phyloP scores from a whole-genome alignment of 768 basidiomycete species.

The Boletus coccyginus region DNA sequence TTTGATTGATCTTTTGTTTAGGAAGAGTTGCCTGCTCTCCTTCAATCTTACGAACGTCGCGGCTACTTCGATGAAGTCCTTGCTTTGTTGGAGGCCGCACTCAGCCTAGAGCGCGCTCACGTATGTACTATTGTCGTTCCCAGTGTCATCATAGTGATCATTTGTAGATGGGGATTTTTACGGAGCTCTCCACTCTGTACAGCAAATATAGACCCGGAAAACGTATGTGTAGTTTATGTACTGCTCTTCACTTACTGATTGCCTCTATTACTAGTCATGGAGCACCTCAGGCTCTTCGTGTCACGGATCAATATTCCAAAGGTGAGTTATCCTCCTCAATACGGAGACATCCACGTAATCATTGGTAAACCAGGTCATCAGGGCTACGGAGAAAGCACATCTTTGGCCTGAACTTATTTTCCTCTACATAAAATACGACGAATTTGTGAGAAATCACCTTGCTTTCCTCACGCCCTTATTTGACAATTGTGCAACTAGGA shows the following conservation, averaged over 20 bases:
- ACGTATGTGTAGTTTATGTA: conserved; percentile 48
- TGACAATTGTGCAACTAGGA: conserved; percentile 49
- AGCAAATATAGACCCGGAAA: conserved; percentile 96
- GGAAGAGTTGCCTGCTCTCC: conserved; percentile 74
- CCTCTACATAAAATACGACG: conserved; percentile 98
- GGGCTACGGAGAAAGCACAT: conserved; percentile 93
- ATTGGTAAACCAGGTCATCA: conserved; percentile 63
- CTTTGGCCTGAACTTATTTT: conserved; percentile 99
- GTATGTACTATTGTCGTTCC: conserved; percentile 35
- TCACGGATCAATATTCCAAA: conserved; percentile 98
- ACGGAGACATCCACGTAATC: neutral
- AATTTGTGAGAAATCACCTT: conserved; percentile 57
- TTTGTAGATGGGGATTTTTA: conserved; percentile 91
- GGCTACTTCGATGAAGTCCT: conserved; percentile 97
- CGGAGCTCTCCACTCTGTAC: conserved; percentile 86
- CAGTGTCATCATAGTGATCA: conserved; percentile 12
- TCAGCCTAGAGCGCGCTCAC: conserved; percentile 96
- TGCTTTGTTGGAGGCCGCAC: conserved; percentile 85
- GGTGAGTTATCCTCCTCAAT: conserved; percentile 31
- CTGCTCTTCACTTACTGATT: neutral
- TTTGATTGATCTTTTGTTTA: conserved; percentile 23
- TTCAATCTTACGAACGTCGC: conserved; percentile 83
- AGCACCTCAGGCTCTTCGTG: conserved; percentile 95
- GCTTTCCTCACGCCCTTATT: neutral
- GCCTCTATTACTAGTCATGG: conserved; percentile 70